Evolutionary conservation across 345 rosid genomes (phyloP).

Genomic region (Toxicodendron radicans): DNA sequence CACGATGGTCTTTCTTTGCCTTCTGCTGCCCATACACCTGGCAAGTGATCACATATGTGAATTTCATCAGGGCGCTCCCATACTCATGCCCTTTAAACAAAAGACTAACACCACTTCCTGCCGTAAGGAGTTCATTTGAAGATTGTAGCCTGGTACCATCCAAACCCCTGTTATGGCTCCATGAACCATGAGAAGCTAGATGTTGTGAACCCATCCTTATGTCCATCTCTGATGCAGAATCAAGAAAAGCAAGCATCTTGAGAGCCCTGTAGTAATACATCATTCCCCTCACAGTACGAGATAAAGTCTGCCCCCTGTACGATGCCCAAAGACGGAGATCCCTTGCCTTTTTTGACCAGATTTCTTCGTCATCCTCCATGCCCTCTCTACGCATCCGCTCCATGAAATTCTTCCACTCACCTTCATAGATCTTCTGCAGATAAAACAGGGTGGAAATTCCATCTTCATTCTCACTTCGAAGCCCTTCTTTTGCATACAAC

Average conservation of each 20-base stretch:
- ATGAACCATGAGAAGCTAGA: conserved; percentile 47
- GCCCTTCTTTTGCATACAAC: conserved; percentile 60
- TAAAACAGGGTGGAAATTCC: conserved; percentile 84
- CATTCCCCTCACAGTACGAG: conserved; percentile 93
- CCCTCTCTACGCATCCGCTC: conserved; percentile 88
- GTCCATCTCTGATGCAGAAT: conserved; percentile 86
- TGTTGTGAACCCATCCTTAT: conserved; percentile 55
- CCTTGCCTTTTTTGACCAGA: conserved; percentile 63
- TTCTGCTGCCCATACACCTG: conserved; percentile 83
- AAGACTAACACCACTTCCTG: conserved; percentile 56
- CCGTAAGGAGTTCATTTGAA: conserved; percentile 41
- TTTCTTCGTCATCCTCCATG: conserved; percentile 61
- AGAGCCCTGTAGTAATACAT: conserved; percentile 92
- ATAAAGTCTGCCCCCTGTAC: conserved; percentile 88
- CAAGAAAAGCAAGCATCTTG: conserved; percentile 82
- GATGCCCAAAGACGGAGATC: conserved; percentile 97
- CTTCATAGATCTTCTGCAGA: conserved; percentile 80
- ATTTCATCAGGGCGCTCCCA: conserved; percentile 82
- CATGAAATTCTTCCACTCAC: conserved; percentile 87
- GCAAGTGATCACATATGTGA: conserved; percentile 81
- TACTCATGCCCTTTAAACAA: conserved; percentile 83
- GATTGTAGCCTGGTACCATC: conserved; percentile 32
- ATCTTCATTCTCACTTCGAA: conserved; percentile 78
- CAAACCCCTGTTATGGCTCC: conserved; percentile 25
- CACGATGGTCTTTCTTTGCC: conserved; percentile 65